Conservation (phyloP, 768 basidiomycete genomes). For the Suillus paluster region DNA sequence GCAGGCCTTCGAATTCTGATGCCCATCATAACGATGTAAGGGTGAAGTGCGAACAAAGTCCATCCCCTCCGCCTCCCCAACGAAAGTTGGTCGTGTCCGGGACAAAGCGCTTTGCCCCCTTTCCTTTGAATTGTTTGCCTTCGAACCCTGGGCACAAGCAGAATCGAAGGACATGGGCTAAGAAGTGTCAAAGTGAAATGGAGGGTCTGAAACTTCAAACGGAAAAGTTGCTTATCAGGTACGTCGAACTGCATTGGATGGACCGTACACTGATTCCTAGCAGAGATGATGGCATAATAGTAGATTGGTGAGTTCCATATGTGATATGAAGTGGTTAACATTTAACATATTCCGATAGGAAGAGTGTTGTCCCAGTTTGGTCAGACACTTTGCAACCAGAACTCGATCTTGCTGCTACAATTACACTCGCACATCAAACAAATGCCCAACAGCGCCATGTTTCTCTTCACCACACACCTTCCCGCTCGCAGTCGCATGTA, state of each 20-base stretch:
- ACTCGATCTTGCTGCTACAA: conserved; percentile 33
- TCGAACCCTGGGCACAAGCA: conserved; percentile 21
- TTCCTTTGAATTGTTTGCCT: conserved; percentile 30
- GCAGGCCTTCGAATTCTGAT: neutral
- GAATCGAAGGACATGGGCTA: conserved; percentile 28
- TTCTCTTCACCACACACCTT: neutral
- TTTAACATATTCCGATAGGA: conserved; percentile 24
- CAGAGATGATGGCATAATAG: conserved; percentile 35
- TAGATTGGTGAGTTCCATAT: conserved; percentile 31
- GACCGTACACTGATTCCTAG: neutral
- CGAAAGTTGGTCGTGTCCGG: conserved; percentile 30
- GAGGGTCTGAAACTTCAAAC: conserved; percentile 23
- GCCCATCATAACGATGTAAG: neutral
- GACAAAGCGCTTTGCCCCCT: conserved; percentile 31
- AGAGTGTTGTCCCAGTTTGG: conserved; percentile 34
- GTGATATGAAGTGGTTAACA: neutral
- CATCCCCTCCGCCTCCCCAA: conserved; percentile 15
- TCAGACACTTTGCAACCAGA: conserved; percentile 34
- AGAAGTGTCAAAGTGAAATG: conserved; percentile 22
- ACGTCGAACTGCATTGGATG: conserved; percentile 11
- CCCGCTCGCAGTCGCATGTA: conserved; percentile 1
- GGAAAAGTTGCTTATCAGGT: conserved; percentile 34
- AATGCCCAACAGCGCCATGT: conserved; percentile 22
- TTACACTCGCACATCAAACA: conserved; percentile 26
- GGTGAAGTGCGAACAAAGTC: conserved; percentile 27